A percentile compares a stretch with the other conserved stretches of the same genome.
phyloP scores from a whole-genome alignment of 805 yeast genomes.

The Sungouiella thailandica region DNA sequence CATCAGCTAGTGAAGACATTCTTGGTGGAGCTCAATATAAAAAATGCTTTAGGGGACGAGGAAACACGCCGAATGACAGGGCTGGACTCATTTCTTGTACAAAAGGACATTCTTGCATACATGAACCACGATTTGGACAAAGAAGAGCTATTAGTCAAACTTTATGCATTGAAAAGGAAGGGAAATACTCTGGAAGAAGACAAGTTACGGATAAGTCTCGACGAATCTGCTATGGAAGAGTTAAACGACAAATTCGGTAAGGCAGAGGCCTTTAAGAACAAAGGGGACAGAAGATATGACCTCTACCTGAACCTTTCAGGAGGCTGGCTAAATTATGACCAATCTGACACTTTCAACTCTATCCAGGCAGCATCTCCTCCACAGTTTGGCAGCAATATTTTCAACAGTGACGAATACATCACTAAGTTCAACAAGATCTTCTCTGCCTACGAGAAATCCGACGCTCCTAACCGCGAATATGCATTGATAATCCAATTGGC shows the following conservation, averaged over 20 bases:
- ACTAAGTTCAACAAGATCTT: constrained; percentile 15
- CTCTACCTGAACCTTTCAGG: constrained; percentile 27
- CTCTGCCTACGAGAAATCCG: constrained; percentile 9
- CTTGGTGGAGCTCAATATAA: constrained; percentile 26
- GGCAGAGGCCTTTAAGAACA: constrained; percentile 19
- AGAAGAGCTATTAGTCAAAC: constrained; percentile 14
- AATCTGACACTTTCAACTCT: constrained; percentile 22
- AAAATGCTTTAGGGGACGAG: constrained; percentile 13
- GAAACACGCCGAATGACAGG: background rate
- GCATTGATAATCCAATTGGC: constrained; percentile 9
- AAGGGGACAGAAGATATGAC: constrained; percentile 18
- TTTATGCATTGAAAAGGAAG: constrained; percentile 6
- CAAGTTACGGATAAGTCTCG: constrained; percentile 14
- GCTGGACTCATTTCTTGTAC: constrained; percentile 8
- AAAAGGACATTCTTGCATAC: constrained; percentile 15
- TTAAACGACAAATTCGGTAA: constrained; percentile 10
- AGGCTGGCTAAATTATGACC: constrained; percentile 28
- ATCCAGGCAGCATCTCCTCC: constrained; percentile 14
- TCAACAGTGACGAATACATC: constrained; percentile 19
- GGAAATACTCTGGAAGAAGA: constrained; percentile 9
- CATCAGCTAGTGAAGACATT: constrained; percentile 21
- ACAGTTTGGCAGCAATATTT: constrained; percentile 8
- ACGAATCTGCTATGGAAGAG: constrained; percentile 4
- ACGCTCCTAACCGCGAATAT: constrained; percentile 7
- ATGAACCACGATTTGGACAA: constrained; percentile 15